These are phyloP conservation scores for Piromyces sp. DNA, from an alignment of 192 early-diverging fungal genomes.

Conservation along the genomic window DNA sequence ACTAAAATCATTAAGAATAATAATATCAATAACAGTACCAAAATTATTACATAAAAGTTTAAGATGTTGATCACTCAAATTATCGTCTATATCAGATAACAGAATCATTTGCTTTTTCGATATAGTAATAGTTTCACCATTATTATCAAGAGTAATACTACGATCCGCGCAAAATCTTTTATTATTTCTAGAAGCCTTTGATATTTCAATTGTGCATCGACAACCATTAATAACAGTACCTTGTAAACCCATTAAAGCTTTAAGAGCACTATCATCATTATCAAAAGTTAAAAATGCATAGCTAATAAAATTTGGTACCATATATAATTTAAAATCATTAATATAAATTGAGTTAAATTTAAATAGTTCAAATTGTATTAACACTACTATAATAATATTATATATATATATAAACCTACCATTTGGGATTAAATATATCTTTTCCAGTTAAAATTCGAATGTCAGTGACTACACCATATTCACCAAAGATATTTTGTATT, in stretches of 20 bases:
- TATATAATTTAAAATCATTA: no score
- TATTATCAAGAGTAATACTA: background rate
- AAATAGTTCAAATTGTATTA: no score
- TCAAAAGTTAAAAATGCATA: background rate
- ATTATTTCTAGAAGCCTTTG: background rate
- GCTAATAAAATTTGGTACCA: no score
- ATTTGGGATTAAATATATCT: background rate
- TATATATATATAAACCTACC: no score
- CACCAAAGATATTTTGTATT: background rate
- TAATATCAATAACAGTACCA: background rate
- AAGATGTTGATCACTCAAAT: background rate
- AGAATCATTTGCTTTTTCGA: background rate
- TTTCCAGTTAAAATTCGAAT: background rate
- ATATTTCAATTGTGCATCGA: background rate
- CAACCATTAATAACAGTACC: background rate
- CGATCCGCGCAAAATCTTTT: background rate
- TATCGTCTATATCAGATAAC: background rate
- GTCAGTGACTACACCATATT: background rate
- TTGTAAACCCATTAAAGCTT: background rate
- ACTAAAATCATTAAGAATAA: background rate
- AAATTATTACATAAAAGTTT: background rate
- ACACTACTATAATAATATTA: no score
- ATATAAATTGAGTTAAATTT: no score
- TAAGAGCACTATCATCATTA: background rate
- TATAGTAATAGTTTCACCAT: background rate